Evolutionary conservation across 1,139 yeast species (phyloP).

Genomic region (Candida dubliniensis): DNA sequence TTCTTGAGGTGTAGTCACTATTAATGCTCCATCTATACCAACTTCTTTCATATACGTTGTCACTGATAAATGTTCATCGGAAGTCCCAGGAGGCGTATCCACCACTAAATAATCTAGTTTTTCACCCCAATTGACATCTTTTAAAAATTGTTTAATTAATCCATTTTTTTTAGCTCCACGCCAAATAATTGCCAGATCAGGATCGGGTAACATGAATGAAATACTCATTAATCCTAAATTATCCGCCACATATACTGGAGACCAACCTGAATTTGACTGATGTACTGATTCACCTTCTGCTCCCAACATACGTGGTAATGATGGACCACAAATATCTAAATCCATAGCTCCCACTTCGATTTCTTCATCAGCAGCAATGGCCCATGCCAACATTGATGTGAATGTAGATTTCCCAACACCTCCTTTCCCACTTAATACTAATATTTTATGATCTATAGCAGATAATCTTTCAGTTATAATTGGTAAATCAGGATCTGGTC

Average conservation of each 20-base stretch:
- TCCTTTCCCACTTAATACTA: constrained; percentile 93
- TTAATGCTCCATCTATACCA: constrained; percentile 92
- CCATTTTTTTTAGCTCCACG: constrained; percentile 95
- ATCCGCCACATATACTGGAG: constrained; percentile 94
- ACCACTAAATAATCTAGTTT: constrained; percentile 80
- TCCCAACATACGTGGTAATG: constrained; percentile 92
- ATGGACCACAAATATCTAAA: constrained; percentile 96
- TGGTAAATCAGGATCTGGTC: constrained; percentile 94
- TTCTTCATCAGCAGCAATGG: constrained; percentile 84
- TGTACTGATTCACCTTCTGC: constrained; percentile 86
- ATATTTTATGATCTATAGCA: constrained; percentile 74
- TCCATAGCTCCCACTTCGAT: constrained; percentile 96
- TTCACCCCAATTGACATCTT: constrained; percentile 96
- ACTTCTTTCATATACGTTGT: constrained; percentile 84
- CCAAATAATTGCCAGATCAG: constrained; percentile 95
- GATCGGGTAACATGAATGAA: constrained; percentile 91
- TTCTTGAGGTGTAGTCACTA: constrained; percentile 97
- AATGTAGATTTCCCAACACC: constrained; percentile 98
- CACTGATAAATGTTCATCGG: constrained; percentile 93
- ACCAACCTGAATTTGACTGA: constrained; percentile 90
- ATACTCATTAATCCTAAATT: constrained; percentile 95
- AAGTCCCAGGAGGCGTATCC: constrained; percentile 98
- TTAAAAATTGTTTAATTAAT: constrained; percentile 86
- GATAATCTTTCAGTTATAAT: constrained; percentile 67
- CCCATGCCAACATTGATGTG: constrained; percentile 94